Base-by-base conservation (phyloP, 345 rosid genomes). In the Salix koriyanagi region DNA sequence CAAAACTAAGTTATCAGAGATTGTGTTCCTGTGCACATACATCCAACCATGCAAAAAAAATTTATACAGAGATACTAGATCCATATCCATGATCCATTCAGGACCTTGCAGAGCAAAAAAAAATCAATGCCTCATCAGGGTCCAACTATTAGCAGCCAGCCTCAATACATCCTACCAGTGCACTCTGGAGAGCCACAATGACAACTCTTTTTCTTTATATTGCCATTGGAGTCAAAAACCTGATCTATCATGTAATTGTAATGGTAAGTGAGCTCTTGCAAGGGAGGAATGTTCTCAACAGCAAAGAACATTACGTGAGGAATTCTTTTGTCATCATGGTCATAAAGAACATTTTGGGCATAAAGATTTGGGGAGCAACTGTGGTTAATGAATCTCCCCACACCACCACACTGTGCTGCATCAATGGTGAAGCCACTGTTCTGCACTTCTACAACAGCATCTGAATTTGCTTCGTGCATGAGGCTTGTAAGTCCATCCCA, bases 271-370 rank as follows among this genome's bases (percentile, higher is more conserved):
- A 96, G 79, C 86, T 96, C 99, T 79, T 92, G 91, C 81, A 93
- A 83, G 7, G 98, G 97, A 76, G 98, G 98, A 72, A 93, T 91
- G 80, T 93, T 91, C 78, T 91, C 98, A 18, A 80, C 82, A 2
- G 98, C 94, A 75, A 96, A 93, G 72, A 93, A 78, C 97, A 96
- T 93, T 74, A 96, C 86, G 76, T 91, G 99, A 73, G 97, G 97
- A 71, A 92, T 85, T 78, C 94, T 90, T 78, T 74, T 81, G 84
- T 90, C 94, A 14, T 81, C 89, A 0, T 90, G 97, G 76, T 93
- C 99, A 75, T 85, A 92, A 71, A 96, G 88, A 39, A 96, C 92
- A 71, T 91, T 85, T 70, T 93, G 99, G 3, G 99, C 98, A 66
- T 96, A 93, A 46, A 93, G 86, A 81, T 93, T 96, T 2, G 98